Conservation (phyloP, 1,284 basidiomycete species). For the Irpex lacteus region DNA sequence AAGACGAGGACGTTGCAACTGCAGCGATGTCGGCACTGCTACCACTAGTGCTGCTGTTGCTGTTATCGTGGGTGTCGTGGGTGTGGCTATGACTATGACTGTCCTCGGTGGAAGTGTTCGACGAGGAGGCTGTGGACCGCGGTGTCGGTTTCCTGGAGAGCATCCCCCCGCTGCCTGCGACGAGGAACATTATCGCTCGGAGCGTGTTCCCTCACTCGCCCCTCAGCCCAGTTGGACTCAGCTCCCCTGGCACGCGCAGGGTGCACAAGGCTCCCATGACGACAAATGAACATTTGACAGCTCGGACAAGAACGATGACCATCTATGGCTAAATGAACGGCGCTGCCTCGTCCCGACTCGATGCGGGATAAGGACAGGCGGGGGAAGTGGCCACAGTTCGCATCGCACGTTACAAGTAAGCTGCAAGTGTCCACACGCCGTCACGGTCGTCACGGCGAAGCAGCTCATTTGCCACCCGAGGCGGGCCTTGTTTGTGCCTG, state of each 20-base stretch:
- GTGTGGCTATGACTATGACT: not conserved
- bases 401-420: not conserved
- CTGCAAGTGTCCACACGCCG: not conserved
- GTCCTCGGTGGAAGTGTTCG: not conserved
- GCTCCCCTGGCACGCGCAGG: not conserved
- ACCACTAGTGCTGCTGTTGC: not conserved
- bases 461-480: not conserved
- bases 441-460: not conserved
- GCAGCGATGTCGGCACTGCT: not conserved
- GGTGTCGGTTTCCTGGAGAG: slow-evolving; percentile 3
- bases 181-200: not conserved
- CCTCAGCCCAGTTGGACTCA: not conserved
- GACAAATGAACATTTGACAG: slow-evolving; percentile 4
- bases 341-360: not conserved
- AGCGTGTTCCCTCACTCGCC: not conserved
- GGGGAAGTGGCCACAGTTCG: not conserved
- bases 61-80: not conserved
- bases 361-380: not conserved
- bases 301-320: slow-evolving; percentile 2
- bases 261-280: slow-evolving; percentile 1
- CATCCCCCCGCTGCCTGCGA: not conserved
- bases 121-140: not conserved
- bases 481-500: not conserved
- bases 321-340: not conserved
- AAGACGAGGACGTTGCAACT: not conserved